Base-by-base conservation (phyloP, 352 stramenopile genomes). In the Phytophthora capsici region DNA sequence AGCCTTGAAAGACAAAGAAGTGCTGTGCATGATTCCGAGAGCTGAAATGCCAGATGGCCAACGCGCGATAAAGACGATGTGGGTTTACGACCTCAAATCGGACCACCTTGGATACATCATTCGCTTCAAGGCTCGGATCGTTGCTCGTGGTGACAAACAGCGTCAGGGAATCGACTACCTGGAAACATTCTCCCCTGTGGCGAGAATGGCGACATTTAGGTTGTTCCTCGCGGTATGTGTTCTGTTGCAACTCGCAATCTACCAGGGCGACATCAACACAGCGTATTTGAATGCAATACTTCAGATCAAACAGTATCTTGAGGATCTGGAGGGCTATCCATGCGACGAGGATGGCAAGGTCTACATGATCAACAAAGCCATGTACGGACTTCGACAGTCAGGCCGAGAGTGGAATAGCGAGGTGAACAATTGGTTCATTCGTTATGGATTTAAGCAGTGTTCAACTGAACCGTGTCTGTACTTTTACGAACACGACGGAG, bases 321-420 rank as follows among this genome's bases (percentile, higher is more conserved):
- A 65, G 2, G 20, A 19, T 3, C 20, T 70, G 2, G 44, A 71
- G 0, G 50, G 44, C 5, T 70, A 66, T 23, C 53, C 66, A 12
- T 66, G 47, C n/a, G 48, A 74, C 1, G 25, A 48, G 6, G 23
- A 48, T 8, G 38, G 30, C 8, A 20, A 37, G 13, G 19, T 63
- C 2, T 71, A 71, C 34, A 38, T 63, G 12, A 26, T 66, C 4
- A 37, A 55, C 7, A 70, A 75, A 14, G 60, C 52, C 1, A 28
- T 67, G 20, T 74, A 70, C 41, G 66, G 60, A 3, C 20, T 75
- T 25, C 20, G 28, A 10, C 53, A 66, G 13, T 69, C 59, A 1
- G 66, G 51, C 9, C 41, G 59, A 4, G 59, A 74, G 19, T 66
- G 58, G 59, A 71, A 75, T 23, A 37, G 23, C 1, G 66, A 74